Evolutionary conservation across 2,329 filamentous ascomycete genomes (phyloP).

Genomic region (Aspergillus phoenicis): DNA sequence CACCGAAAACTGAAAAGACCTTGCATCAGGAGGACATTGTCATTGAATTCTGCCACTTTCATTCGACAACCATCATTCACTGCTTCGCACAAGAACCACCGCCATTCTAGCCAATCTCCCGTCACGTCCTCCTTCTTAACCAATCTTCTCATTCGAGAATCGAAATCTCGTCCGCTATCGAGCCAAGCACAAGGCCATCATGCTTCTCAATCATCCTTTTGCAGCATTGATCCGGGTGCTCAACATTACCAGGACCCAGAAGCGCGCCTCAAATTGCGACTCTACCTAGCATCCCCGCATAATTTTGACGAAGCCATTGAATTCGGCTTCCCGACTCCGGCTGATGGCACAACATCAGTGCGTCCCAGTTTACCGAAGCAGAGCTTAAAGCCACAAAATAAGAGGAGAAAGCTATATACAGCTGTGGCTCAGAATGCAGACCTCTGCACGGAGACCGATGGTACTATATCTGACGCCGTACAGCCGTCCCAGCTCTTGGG

Average conservation of each 20-base stretch:
- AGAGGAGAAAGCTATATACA: background rate
- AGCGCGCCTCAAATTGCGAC: slow-evolving; percentile 79
- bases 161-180: slow-evolving; percentile 42
- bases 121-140: slow-evolving; percentile 27
- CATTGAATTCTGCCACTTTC: slow-evolving; percentile 68
- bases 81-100: slow-evolving; percentile 44
- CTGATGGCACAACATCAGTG: slow-evolving; percentile 32
- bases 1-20: slow-evolving; percentile 45
- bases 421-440: background rate
- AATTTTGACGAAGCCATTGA: slow-evolving; percentile 96
- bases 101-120: background rate
- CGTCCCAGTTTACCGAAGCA: background rate
- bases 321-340: slow-evolving; percentile 75
- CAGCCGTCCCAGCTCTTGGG: slow-evolving; percentile 14
- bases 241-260: slow-evolving; percentile 90
- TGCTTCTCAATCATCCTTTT: slow-evolving; percentile 55
- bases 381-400: background rate
- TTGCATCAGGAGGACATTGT: slow-evolving; percentile 71
- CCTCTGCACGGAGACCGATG: background rate
- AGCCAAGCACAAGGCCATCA: slow-evolving; percentile 56
- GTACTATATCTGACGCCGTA: background rate
- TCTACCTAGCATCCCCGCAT: slow-evolving; percentile 84
- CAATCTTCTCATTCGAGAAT: slow-evolving; percentile 31
- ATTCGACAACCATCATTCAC: slow-evolving; percentile 45
- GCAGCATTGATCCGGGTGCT: slow-evolving; percentile 69